Conservation (phyloP, 129 eudicot genomes). For the Solidago caesia region DNA sequence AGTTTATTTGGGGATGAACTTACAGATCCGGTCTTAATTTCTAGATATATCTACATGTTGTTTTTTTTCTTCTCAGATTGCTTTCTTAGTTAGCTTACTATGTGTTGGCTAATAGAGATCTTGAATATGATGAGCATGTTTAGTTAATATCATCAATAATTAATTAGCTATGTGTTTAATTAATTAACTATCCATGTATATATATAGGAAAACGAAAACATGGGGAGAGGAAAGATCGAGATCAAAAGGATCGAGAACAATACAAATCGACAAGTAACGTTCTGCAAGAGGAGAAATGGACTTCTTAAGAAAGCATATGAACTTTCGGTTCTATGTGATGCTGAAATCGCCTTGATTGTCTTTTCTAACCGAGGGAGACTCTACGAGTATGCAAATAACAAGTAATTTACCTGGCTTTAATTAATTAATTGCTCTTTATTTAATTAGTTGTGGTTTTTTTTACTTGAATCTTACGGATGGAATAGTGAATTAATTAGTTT, state of each 20-base stretch:
- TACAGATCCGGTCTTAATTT: too few species aligned
- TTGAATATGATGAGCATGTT: too few species aligned
- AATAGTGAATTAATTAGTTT: neutral
- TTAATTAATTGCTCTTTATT: constrained; percentile 2
- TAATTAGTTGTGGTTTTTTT: neutral
- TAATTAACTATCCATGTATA: neutral
- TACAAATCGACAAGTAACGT: constrained; percentile 38
- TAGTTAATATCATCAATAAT: too few species aligned
- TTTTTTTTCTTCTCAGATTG: too few species aligned
- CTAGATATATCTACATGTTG: too few species aligned
- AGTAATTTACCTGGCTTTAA: constrained; percentile 17
- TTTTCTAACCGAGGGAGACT: constrained; percentile 44
- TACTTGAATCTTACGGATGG: neutral
- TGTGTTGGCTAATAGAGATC: too few species aligned
- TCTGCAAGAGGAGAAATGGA: constrained; percentile 39
- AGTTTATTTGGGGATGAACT: too few species aligned
- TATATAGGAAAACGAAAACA: constrained; percentile 3
- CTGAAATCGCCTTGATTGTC: constrained; percentile 53
- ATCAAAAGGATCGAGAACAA: constrained; percentile 52
- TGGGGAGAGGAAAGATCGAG: constrained; percentile 53
- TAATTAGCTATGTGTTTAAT: neutral
- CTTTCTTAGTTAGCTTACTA: too few species aligned
- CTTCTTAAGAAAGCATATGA: constrained; percentile 60
- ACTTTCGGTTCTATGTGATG: constrained; percentile 57
- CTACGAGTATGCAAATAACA: constrained; percentile 35